These are phyloP conservation scores for Leptomonas pyrrhocoris DNA, from an alignment of 208 protist genomes.

Conservation along the genomic window DNA sequence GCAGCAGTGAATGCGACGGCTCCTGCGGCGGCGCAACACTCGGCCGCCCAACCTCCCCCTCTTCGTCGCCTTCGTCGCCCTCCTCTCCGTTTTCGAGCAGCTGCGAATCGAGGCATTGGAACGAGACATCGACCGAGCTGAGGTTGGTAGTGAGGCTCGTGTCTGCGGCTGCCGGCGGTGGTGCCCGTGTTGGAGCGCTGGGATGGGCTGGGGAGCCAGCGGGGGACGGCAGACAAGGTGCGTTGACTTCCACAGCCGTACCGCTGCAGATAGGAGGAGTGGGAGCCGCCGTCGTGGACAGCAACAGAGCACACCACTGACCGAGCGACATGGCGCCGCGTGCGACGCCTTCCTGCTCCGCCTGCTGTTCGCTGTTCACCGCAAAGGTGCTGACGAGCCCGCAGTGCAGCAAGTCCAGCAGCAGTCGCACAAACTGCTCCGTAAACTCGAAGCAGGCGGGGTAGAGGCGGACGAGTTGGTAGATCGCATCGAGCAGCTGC, in stretches of 20 bases:
- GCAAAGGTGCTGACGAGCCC: slow-evolving; percentile 58
- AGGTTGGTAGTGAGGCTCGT: neutral
- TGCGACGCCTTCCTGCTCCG: slow-evolving; percentile 32
- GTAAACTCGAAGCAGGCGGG: slow-evolving; percentile 94
- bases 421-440: slow-evolving; percentile 63
- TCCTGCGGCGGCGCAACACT: neutral
- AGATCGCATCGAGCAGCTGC: slow-evolving; percentile 95
- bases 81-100: slow-evolving; percentile 5
- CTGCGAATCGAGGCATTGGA: slow-evolving; percentile 26
- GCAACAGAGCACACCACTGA: slow-evolving; percentile 58
- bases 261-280: neutral
- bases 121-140: slow-evolving; percentile 25
- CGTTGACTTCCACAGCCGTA: neutral
- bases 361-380: slow-evolving; percentile 54
- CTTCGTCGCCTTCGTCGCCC: no score
- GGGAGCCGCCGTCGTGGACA: slow-evolving; percentile 19
- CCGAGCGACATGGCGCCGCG: slow-evolving; percentile 51
- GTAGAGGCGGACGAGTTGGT: slow-evolving; percentile 90
- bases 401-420: slow-evolving; percentile 66
- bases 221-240: neutral
- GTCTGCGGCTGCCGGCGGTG: slow-evolving; percentile 1
- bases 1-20: neutral
- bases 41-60: no score
- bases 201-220: neutral
- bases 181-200: neutral